phyloP scores from a whole-genome alignment of 768 basidiomycete genomes.

The Strobilomyces dryophilus region DNA sequence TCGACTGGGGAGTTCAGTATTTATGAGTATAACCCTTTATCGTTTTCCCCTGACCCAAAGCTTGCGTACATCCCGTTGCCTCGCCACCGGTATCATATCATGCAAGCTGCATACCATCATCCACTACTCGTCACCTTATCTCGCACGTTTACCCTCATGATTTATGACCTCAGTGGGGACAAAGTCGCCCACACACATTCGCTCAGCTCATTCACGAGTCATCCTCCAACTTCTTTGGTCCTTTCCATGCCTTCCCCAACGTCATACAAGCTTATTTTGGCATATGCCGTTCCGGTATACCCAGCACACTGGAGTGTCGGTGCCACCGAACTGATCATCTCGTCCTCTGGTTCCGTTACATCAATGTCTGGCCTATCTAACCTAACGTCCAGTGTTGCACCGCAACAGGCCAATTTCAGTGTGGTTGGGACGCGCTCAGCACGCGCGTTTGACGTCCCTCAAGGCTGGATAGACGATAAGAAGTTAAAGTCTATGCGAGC shows the following conservation, averaged over 20 bases:
- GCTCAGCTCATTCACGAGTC: constrained; percentile 71
- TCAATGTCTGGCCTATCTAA: constrained; percentile 6
- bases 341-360: constrained; percentile 23
- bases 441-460: constrained; percentile 67
- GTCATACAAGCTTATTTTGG: constrained; percentile 69
- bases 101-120: constrained; percentile 72
- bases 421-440: constrained; percentile 59
- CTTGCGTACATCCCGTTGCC: constrained; percentile 45
- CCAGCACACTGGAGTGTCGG: constrained; percentile 79
- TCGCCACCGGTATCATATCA: constrained; percentile 44
- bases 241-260: constrained; percentile 54
- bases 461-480: constrained; percentile 65
- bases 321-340: constrained; percentile 71
- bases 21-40: constrained; percentile 49
- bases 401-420: constrained; percentile 35
- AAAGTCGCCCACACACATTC: constrained; percentile 57
- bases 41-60: constrained; percentile 37
- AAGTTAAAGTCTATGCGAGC: constrained; percentile 61
- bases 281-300: constrained; percentile 74
- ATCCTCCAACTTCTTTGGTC: constrained; percentile 78
- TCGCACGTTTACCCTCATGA: constrained; percentile 57
- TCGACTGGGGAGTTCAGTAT: constrained; percentile 67
- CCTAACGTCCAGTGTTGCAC: constrained; percentile 1
- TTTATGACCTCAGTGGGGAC: constrained; percentile 65
- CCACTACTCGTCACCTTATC: constrained; percentile 74